Percentiles rank a stretch among this genome's conserved stretches.
Evolutionary conservation across 2,329 filamentous ascomycete species (phyloP).

Genomic region (Pleurostoma richardsiae): DNA sequence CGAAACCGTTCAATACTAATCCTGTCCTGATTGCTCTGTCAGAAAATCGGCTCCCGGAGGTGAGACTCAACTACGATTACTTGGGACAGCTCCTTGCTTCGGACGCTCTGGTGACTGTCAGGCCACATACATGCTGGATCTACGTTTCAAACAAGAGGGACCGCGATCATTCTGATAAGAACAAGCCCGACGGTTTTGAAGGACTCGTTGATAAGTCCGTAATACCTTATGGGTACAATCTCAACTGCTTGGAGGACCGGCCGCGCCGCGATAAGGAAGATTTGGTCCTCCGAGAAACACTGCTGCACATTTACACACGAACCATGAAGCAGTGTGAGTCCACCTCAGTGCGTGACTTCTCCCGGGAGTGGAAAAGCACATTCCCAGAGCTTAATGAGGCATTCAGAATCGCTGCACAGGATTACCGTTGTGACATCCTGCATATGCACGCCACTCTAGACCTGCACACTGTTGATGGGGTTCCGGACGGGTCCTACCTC

Average conservation of each 20-base stretch:
- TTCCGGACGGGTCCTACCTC: constrained; percentile 51
- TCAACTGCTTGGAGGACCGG: too few relatives aligned
- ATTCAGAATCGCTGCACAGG: too few relatives aligned
- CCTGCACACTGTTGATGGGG: constrained; percentile 42
- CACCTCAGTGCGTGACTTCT: constrained; percentile 46
- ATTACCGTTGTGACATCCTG: constrained; percentile 41
- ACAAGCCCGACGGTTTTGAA: too few relatives aligned
- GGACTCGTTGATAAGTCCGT: constrained; percentile 22
- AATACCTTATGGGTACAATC: too few relatives aligned
- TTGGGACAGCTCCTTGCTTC: constrained; percentile 51
- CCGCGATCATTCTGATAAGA: constrained; percentile 16
- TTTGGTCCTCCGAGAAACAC: constrained; percentile 36
- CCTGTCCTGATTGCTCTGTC: constrained; percentile 56
- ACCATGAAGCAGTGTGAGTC: constrained; percentile 50
- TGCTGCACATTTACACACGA: constrained; percentile 56
- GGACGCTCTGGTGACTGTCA: constrained; percentile 46
- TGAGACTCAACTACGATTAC: constrained; percentile 57
- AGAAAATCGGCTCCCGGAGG: constrained; percentile 50
- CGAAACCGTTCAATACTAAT: constrained; percentile 52
- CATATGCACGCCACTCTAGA: constrained; percentile 58
- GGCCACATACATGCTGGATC: constrained; percentile 54
- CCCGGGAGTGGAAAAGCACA: constrained; percentile 49
- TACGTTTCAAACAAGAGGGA: constrained; percentile 48
- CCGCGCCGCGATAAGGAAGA: constrained; percentile 14
- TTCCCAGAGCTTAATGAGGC: constrained; percentile 48